Percentiles rank a stretch among this genome's conserved stretches.
Evolutionary conservation across 176 grass and related monocot species (phyloP).

Genomic region (Phoenix roebelenii): DNA sequence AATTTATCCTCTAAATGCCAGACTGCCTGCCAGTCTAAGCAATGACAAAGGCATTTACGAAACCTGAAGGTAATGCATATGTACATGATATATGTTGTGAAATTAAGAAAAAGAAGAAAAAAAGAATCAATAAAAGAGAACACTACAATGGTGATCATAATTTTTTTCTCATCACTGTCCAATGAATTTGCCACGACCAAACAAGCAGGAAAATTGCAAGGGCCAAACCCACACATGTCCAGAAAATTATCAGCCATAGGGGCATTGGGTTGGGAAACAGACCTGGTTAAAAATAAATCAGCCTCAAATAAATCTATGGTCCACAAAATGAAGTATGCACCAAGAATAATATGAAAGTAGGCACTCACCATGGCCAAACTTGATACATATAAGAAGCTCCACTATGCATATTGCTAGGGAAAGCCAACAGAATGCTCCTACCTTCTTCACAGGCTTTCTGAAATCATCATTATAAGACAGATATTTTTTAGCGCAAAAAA

Average conservation of each 20-base stretch:
- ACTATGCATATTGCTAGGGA: conserved; percentile 93
- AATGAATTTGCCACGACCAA: conserved; percentile 71
- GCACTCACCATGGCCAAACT: conserved; percentile 69
- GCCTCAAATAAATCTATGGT: no score
- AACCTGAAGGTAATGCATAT: conserved; percentile 33
- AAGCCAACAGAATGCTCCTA: conserved; percentile 95
- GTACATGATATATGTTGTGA: conserved; percentile 37
- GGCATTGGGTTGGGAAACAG: conserved; percentile 90
- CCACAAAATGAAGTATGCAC: no score
- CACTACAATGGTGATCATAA: conserved; percentile 21
- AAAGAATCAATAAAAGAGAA: conserved; percentile 35
- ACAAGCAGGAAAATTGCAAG: conserved; percentile 57
- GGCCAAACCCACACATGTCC: conserved; percentile 34
- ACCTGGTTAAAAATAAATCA: conserved; percentile 32
- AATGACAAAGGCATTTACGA: background rate
- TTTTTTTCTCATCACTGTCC: conserved; percentile 63
- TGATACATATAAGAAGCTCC: conserved; percentile 93
- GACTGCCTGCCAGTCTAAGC: background rate
- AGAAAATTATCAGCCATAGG: conserved; percentile 55
- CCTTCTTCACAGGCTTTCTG: conserved; percentile 93
- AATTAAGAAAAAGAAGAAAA: conserved; percentile 25
- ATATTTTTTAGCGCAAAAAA: no score
- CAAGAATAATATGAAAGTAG: no score
- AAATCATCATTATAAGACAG: conserved; percentile 13
- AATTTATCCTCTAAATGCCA: background rate